phyloP scores from a whole-genome alignment of 371 early-diverging fungal genomes.

The Massospora cicadina region DNA sequence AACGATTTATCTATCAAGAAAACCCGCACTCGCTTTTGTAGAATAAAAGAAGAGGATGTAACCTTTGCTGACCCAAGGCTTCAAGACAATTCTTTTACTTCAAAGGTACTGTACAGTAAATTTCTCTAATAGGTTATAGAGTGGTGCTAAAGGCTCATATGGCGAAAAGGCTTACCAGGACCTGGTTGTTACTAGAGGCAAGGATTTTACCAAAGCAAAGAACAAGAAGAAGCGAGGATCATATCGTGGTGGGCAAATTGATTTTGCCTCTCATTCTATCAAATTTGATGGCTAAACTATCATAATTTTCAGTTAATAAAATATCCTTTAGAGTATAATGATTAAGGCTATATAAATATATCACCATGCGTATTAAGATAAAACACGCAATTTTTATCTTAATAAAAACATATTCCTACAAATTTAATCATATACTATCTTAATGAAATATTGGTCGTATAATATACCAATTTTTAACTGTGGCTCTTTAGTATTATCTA shows the following conservation, averaged over 20 bases:
- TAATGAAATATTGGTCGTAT: too few relatives aligned
- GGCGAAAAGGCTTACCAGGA: constrained; percentile 87
- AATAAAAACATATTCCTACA: too few relatives aligned
- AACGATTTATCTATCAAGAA: too few relatives aligned
- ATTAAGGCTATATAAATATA: too few relatives aligned
- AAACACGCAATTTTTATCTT: too few relatives aligned
- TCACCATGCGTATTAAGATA: too few relatives aligned
- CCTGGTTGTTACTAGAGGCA: constrained; percentile 76
- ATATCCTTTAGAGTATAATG: too few relatives aligned
- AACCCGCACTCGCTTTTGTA: constrained; percentile 54
- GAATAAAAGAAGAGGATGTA: constrained; percentile 66
- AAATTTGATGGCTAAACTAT: constrained; percentile 44
- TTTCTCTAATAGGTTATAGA: constrained; percentile 13
- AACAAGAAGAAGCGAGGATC: constrained; percentile 95
- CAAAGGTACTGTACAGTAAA: constrained; percentile 24
- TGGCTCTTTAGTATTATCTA: too few relatives aligned
- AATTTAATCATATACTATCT: too few relatives aligned
- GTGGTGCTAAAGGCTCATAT: constrained; percentile 47
- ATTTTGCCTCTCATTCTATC: constrained; percentile 65
- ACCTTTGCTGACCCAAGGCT: constrained; percentile 55
- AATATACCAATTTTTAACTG: too few relatives aligned
- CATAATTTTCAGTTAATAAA: too few relatives aligned
- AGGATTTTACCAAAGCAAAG: constrained; percentile 88
- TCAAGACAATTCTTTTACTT: constrained; percentile 63
- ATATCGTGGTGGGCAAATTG: constrained; percentile 85